A percentile compares a stretch with the other conserved stretches of the same genome.
phyloP scores from a whole-genome alignment of 176 grass and related monocot genomes.

The Rhynchospora pubera region DNA sequence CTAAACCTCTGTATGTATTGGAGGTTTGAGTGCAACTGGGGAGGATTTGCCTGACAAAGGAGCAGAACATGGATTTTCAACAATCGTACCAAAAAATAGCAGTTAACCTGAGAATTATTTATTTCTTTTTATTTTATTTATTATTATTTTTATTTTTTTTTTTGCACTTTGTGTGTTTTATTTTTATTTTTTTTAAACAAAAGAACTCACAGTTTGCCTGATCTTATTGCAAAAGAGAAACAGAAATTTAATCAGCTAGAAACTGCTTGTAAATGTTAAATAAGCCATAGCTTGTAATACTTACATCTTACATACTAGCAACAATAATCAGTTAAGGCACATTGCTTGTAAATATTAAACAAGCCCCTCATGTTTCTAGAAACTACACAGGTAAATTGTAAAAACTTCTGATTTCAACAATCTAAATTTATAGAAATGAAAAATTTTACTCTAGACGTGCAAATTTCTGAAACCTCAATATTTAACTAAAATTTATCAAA shows the following conservation, averaged over 20 bases:
- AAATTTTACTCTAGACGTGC: background rate
- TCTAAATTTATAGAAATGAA: background rate
- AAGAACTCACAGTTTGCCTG: background rate
- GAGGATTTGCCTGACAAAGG: slow-evolving; percentile 83
- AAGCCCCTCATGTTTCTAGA: background rate
- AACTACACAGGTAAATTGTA: background rate
- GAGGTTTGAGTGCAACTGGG: slow-evolving; percentile 88
- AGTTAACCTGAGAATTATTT: background rate
- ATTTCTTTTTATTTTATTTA: background rate
- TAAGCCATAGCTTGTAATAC: no score
- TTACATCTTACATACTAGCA: background rate
- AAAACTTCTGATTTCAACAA: background rate
- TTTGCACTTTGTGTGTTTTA: no score
- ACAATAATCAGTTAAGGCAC: background rate
- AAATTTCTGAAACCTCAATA: background rate
- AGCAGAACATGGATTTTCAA: slow-evolving; percentile 8
- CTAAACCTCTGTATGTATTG: slow-evolving; percentile 92
- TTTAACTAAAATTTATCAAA: background rate
- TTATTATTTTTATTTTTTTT: no score
- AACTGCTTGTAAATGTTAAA: no score
- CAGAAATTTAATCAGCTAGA: background rate
- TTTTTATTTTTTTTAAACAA: background rate
- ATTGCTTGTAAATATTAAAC: background rate
- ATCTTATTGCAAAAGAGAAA: background rate
- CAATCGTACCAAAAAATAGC: background rate